phyloP scores from a whole-genome alignment of 495 filamentous ascomycete genomes.

The Aspergillus funiculosus region DNA sequence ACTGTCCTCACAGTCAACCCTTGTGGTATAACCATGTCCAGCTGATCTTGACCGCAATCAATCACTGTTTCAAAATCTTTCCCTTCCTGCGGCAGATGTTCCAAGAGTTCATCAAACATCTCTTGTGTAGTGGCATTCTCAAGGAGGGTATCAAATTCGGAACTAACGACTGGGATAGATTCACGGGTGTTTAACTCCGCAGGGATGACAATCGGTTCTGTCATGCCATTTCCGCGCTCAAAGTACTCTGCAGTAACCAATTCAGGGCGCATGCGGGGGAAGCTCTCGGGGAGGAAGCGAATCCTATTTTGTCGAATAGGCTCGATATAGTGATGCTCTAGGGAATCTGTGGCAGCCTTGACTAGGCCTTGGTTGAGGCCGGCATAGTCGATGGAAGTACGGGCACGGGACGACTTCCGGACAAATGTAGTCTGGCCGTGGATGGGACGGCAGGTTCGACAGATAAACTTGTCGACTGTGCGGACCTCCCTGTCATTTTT shows the following conservation, averaged over 20 bases:
- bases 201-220: slow-evolving; percentile 65
- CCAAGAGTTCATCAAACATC: slow-evolving; percentile 46
- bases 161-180: slow-evolving; percentile 19
- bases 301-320: slow-evolving; percentile 65
- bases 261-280: slow-evolving; percentile 64
- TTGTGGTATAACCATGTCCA: slow-evolving; percentile 71
- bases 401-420: slow-evolving; percentile 58
- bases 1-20: slow-evolving; percentile 62
- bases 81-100: slow-evolving; percentile 32
- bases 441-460: slow-evolving; percentile 50
- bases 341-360: slow-evolving; percentile 61
- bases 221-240: slow-evolving; percentile 61
- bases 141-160: slow-evolving; percentile 31
- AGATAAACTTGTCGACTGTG: slow-evolving; percentile 69
- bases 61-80: slow-evolving; percentile 42
- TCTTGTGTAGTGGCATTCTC: slow-evolving; percentile 37
- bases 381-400: slow-evolving; percentile 69
- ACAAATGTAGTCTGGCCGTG: slow-evolving; percentile 63
- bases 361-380: slow-evolving; percentile 68
- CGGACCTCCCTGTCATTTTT: slow-evolving; percentile 63
- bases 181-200: slow-evolving; percentile 58
- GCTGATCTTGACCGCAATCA: slow-evolving; percentile 58
- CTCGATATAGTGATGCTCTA: slow-evolving; percentile 68
- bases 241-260: slow-evolving; percentile 62
- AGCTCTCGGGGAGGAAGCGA: slow-evolving; percentile 55